Evolutionary conservation across 495 filamentous ascomycete genomes (phyloP).

Genomic region (Penicillium fimorum): DNA sequence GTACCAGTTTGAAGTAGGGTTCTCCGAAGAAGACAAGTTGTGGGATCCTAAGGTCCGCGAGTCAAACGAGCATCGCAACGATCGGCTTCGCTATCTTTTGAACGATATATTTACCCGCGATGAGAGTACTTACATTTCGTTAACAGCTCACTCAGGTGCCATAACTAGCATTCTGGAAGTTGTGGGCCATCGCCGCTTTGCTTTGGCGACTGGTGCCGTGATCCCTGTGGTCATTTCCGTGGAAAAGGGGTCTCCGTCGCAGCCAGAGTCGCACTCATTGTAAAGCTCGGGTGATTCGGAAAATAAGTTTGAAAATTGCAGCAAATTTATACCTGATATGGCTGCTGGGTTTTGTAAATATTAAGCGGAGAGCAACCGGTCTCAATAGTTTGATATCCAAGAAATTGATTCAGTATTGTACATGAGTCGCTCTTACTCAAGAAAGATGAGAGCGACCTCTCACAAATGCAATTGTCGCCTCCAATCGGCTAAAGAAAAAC

Average conservation of each 20-base stretch:
- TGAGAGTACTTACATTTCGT: constrained; percentile 58
- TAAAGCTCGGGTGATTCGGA: neutral
- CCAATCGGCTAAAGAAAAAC: constrained; percentile 18
- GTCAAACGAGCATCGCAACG: constrained; percentile 53
- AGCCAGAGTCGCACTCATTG: neutral
- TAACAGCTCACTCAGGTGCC: constrained; percentile 73
- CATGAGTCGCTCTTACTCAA: constrained; percentile 22
- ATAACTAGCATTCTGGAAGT: constrained; percentile 60
- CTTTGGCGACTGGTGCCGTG: constrained; percentile 64
- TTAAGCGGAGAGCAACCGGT: neutral
- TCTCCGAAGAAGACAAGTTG: constrained; percentile 60
- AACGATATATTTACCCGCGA: constrained; percentile 64
- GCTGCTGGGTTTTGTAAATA: neutral
- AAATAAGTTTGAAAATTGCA: neutral
- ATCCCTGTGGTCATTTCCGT: constrained; percentile 69
- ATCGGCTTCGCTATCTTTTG: constrained; percentile 54
- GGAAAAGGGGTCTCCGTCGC: constrained; percentile 22
- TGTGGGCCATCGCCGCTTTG: constrained; percentile 64
- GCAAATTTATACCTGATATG: neutral
- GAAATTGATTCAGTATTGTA: constrained; percentile 31
- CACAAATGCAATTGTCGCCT: constrained; percentile 26
- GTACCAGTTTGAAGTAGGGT: constrained; percentile 62
- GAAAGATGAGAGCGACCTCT: constrained; percentile 15
- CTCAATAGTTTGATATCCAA: constrained; percentile 9
- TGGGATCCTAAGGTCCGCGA: constrained; percentile 58